Evolutionary conservation across 2,329 filamentous ascomycete genomes (phyloP).

Genomic region (Claviceps fusiformis): DNA sequence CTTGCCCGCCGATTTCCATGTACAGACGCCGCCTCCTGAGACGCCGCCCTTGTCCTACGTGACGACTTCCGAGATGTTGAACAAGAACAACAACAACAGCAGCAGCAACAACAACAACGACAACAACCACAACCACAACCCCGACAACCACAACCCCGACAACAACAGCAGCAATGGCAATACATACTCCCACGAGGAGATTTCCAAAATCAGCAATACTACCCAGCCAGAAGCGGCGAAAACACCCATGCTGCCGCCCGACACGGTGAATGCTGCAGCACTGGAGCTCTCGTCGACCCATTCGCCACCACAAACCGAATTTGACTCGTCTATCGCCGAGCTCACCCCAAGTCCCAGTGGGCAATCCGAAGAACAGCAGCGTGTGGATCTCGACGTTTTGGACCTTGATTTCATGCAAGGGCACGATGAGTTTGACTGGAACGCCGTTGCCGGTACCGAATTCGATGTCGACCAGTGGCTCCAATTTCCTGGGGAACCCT

Average conservation of each 20-base stretch:
- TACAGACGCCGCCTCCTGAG: conserved; percentile 41
- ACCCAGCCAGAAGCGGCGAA: conserved; percentile 6
- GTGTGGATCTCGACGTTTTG: conserved; percentile 22
- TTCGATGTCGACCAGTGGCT: conserved; percentile 47
- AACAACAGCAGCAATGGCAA: too few species aligned
- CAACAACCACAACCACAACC: too few species aligned
- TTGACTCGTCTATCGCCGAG: conserved; percentile 21
- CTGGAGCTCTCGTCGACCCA: conserved; percentile 21
- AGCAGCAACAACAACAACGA: conserved; percentile 11
- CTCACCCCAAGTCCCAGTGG: conserved; percentile 33
- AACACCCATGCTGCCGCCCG: conserved; percentile 24
- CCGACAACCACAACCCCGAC: too few species aligned
- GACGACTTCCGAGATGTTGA: conserved; percentile 26
- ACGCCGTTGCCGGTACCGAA: conserved; percentile 35
- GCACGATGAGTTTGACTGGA: conserved; percentile 40
- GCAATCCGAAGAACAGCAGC: conserved; percentile 24
- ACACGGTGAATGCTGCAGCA: conserved; percentile 23
- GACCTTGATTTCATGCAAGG: conserved; percentile 34
- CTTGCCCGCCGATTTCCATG: conserved; percentile 23
- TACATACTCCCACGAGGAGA: too few species aligned
- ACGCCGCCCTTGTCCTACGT: conserved; percentile 29
- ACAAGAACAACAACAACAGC: conserved; percentile 18
- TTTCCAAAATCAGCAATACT: too few species aligned
- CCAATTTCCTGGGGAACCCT: conserved; percentile 41
- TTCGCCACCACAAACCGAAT: conserved; percentile 32